Base-by-base conservation (phyloP, 352 stramenopile species). In the Globisporangium takayamanum region DNA sequence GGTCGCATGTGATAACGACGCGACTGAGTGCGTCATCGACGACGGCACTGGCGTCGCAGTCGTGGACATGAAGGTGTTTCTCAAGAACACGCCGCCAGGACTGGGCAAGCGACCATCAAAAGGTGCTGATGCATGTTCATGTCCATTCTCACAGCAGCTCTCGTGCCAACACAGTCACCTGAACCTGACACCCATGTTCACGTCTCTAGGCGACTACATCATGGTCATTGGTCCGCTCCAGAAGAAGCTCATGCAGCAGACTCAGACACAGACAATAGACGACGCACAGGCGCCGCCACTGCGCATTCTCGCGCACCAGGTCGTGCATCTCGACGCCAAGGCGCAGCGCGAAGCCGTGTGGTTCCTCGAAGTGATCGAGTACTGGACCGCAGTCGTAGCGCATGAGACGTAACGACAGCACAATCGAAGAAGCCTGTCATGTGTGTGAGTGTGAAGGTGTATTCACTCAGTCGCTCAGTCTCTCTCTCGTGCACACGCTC, bases 141-240 rank as follows among this genome's bases (percentile, higher is more conserved):
- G 7, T 15, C 18, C 3, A 4, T 39, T 2, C 30, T 49, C 16
- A 49, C 47, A 45, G 45, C 52, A 20, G 20, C 16, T 5, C 22
- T n/a, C 20, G 12, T 28, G 18, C 26, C 4, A 6, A 44, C 15
- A 5, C 15, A 42, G 22, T 22, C 49, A 14, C 26, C 16, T 54
- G 26, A 7, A 15, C 20, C 14, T 18, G 22, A 22, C 22, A 22
- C 22, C 20, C 14, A 50, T 5, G 20, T 4, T 26, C 25, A 42
- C 22, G 36, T 54, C 10, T 15, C 14, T 46, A 84, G 80, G 80
- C 26, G 78, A 87, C 59, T 86, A 86, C 48, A 67, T 90, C n/a
- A 88, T 93, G 79, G 68, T 81, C 18, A 90, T 93, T 53, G 84
- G 84, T 1, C 84, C 84, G 1, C 64, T 89, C 46, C 69, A 81